phyloP scores from a whole-genome alignment of 2,329 filamentous ascomycete genomes.

The Talaromyces sp. region DNA sequence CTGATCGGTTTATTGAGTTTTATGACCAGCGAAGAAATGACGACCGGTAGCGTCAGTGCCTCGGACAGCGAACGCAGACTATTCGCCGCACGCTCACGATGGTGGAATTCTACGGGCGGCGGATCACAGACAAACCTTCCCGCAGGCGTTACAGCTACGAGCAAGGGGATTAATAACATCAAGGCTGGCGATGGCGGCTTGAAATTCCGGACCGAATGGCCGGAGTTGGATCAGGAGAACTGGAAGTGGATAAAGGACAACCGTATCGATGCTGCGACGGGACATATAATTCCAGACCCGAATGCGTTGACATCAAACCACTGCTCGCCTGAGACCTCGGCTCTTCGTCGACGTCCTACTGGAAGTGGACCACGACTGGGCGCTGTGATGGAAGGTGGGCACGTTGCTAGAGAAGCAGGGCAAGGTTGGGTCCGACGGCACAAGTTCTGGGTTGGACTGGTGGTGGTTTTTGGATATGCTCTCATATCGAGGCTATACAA shows the following conservation, averaged over 20 bases:
- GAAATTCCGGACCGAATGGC: constrained; percentile 88
- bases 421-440: constrained; percentile 79
- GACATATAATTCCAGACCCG: constrained; percentile 60
- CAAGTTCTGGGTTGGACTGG: constrained; percentile 71
- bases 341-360: constrained; percentile 61
- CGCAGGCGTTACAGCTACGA: constrained; percentile 51
- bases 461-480: constrained; percentile 76
- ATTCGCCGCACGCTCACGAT: constrained; percentile 74
- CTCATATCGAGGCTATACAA: constrained; percentile 73
- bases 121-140: constrained; percentile 62
- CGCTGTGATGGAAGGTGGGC: constrained; percentile 72
- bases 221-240: constrained; percentile 84
- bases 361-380: constrained; percentile 56
- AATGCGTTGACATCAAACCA: constrained; percentile 51
- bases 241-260: constrained; percentile 87
- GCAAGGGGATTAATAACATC: constrained; percentile 72
- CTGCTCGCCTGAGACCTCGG: constrained; percentile 64
- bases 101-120: constrained; percentile 96
- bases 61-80: constrained; percentile 73
- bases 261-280: constrained; percentile 74
- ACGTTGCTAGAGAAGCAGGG: constrained; percentile 73
- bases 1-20: constrained; percentile 91
- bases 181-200: constrained; percentile 89
- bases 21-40: constrained; percentile 99
- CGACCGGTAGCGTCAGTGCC: constrained; percentile 81